Evolutionary conservation across 192 early-diverging fungal species (phyloP).

Genomic region (Coemansia sp.): DNA sequence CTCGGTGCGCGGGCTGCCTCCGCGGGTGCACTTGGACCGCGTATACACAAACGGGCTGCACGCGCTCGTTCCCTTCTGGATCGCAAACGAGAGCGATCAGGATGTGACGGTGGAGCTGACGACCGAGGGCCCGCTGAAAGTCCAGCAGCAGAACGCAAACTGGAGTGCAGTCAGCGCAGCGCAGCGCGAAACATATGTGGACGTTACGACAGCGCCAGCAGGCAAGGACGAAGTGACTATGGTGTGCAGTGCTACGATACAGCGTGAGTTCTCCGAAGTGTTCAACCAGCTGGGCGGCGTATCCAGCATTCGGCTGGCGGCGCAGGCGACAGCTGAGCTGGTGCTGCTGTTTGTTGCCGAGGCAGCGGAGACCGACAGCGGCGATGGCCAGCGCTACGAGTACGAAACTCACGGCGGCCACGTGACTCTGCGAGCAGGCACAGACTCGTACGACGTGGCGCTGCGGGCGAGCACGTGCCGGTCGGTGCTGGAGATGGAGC

Average conservation of each 20-base stretch:
- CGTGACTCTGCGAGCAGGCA: constrained; percentile 2
- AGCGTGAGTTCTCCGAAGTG: constrained; percentile 76
- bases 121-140: constrained; percentile 16
- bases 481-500: constrained; percentile 90
- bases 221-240: constrained; percentile 16
- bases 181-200: constrained; percentile 32
- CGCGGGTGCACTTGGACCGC: constrained; percentile 29
- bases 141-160: constrained; percentile 48
- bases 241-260: constrained; percentile 30
- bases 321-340: constrained; percentile 66
- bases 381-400: constrained; percentile 11
- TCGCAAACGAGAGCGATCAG: constrained; percentile 24
- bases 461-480: constrained; percentile 83
- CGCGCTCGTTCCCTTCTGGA: constrained; percentile 46
- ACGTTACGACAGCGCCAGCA: not conserved
- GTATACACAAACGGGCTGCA: constrained; percentile 51
- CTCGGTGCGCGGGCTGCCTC: constrained; percentile 39
- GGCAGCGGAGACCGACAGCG: constrained; percentile 6
- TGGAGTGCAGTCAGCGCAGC: constrained; percentile 28
- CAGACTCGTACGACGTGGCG: constrained; percentile 64
- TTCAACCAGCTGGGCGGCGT: constrained; percentile 92
- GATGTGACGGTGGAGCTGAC: constrained; percentile 15
- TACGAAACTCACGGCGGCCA: not conserved
- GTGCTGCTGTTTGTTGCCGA: constrained; percentile 73
- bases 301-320: constrained; percentile 63